Conservation (phyloP, 2,329 filamentous ascomycete genomes). For the Clonostachys byssicola region DNA sequence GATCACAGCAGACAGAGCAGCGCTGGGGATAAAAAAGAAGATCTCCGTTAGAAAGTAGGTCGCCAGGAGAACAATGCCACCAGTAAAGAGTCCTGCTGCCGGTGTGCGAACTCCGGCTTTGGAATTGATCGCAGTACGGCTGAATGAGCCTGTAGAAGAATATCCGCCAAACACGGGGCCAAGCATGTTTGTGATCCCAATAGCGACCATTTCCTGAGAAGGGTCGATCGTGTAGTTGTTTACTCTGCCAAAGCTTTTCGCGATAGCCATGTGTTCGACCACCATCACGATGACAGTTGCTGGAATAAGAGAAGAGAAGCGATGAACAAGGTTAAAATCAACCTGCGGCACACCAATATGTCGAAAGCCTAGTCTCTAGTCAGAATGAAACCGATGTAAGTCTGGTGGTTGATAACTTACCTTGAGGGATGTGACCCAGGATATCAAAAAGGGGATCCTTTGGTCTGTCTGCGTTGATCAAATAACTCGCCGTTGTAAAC, state of each 20-base stretch:
- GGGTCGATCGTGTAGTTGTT: slow-evolving; percentile 97
- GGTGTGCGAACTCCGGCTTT: slow-evolving; percentile 94
- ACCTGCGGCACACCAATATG: slow-evolving; percentile 71
- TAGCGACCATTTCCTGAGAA: slow-evolving; percentile 92
- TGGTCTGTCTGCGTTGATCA: slow-evolving; percentile 68
- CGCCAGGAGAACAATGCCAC: slow-evolving; percentile 77
- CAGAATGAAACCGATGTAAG: neutral
- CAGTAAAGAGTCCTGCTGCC: slow-evolving; percentile 85
- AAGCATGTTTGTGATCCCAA: slow-evolving; percentile 84
- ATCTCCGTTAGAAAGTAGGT: slow-evolving; percentile 85
- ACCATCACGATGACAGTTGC: slow-evolving; percentile 89
- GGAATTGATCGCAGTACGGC: slow-evolving; percentile 92
- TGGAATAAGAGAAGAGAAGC: slow-evolving; percentile 71
- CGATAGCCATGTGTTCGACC: slow-evolving; percentile 95
- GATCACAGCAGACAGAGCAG: slow-evolving; percentile 80
- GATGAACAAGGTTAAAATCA: slow-evolving; percentile 58
- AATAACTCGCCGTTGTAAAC: slow-evolving; percentile 87
- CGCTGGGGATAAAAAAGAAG: slow-evolving; percentile 89
- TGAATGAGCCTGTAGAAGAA: slow-evolving; percentile 92
- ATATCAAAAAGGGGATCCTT: slow-evolving; percentile 68
- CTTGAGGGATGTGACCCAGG: slow-evolving; percentile 73
- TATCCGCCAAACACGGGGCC: slow-evolving; percentile 91
- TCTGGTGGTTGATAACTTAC: slow-evolving; percentile 7
- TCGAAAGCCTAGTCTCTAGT: slow-evolving; percentile 61
- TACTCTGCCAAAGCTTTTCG: slow-evolving; percentile 91